Base-by-base conservation (phyloP, 768 basidiomycete species). In the Tylopilus sp. region DNA sequence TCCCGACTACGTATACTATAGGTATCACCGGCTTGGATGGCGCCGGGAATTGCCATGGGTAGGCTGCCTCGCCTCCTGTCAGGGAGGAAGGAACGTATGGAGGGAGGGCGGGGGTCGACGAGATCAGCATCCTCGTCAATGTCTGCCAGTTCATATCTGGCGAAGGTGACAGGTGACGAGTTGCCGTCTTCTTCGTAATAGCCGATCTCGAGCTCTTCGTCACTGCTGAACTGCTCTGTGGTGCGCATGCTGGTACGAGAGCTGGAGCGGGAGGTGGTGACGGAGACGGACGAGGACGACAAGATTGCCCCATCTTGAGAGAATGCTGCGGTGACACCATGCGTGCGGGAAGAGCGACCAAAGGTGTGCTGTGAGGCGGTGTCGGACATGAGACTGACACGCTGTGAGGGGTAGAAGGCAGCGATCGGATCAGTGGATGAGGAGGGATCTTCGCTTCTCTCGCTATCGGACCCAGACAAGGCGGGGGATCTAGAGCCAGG, bases 41-140 rank as follows among this genome's bases (percentile, higher is more conserved):
- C 62, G 17, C 73, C 76, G 17, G 83, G 79, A 13, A 85, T 84
- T 37, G 76, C 74, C 71, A 85, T 79, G n/a, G 86, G 84, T 16
- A 80, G 61, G 59, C 84, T 86, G 13, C 81, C 81, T 53, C 80
- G 74, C 50, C 83, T 75, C 36, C 52, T 57, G 28, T 66, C 60
- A 1, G 38, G 48, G 37, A 53, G 9, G 28, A 62, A 58, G 1
- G 63, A 29, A 24, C 66, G 62, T 51, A 64, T 26, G 19, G 60
- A 45, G 50, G 69, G 59, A 37, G 69, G 63, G 57, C 61, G 59
- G 45, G 61, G 61, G 44, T 64, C 48, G 43, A 60, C 56, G 30
- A 63, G 52, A 48, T 61, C 67, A 60, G 51, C 55, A 55, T 64
- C 72, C 70, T 53, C 68, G 26, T 65, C 60, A 25, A 74, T 44